Conservation (phyloP, 306 rosid species). For the Cucurbita maxima region DNA sequence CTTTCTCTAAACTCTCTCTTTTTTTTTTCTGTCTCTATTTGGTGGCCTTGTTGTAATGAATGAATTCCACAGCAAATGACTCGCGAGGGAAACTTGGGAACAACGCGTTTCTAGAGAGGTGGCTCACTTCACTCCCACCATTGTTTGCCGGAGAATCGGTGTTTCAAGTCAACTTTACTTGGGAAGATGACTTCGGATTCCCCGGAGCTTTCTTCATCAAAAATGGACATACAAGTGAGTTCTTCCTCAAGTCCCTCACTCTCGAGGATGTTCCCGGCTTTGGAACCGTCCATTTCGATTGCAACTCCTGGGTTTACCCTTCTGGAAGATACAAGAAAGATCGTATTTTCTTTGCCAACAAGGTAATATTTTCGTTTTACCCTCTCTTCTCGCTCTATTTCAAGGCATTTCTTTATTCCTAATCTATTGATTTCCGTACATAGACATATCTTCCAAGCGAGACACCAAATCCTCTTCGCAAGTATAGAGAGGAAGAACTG, state of each 20-base stretch:
- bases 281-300: too few relatives aligned
- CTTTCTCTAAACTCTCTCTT: background rate
- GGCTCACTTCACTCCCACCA: conserved; percentile 35
- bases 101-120: conserved; percentile 40
- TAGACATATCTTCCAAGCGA: background rate
- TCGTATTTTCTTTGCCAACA: conserved; percentile 13
- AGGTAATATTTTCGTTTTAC: background rate
- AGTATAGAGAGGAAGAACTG: background rate
- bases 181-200: conserved; percentile 42
- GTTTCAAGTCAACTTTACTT: conserved; percentile 39
- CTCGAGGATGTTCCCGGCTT: too few relatives aligned
- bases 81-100: conserved; percentile 43
- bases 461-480: background rate
- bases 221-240: conserved; percentile 25
- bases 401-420: too few relatives aligned
- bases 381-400: too few relatives aligned
- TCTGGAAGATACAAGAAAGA: too few relatives aligned
- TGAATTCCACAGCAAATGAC: background rate
- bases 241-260: too few relatives aligned
- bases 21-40: too few relatives aligned
- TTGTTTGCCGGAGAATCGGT: conserved; percentile 35
- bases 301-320: too few relatives aligned
- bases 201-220: conserved; percentile 60
- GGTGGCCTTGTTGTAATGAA: too few relatives aligned
- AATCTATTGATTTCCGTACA: too few relatives aligned